Base-by-base conservation (phyloP, 1,284 basidiomycete genomes). In the Fomitopsis schrenkii region DNA sequence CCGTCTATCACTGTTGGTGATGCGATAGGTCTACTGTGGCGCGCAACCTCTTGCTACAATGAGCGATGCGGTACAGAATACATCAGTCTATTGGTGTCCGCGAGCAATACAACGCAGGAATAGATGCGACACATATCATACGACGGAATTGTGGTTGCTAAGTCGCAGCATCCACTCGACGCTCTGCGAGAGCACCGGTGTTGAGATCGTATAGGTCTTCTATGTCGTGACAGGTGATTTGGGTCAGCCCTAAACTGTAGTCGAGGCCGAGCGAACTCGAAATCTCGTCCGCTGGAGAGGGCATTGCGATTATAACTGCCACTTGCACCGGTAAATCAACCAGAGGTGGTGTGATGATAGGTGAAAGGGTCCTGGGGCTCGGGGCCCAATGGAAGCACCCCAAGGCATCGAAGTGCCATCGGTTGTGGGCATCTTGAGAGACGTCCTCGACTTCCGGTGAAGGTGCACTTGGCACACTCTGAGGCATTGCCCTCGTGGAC, bases 261-360 rank as follows among this genome's bases (percentile, higher is more conserved):
- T 62, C 61, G 9, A 56, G 46, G 17, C 26, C 15, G 2, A 6
- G 41, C 6, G 52, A 48, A 7, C 59, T n/a, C 19, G 52, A 48
- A 3, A 55, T 26, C 19, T 17, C 22, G 30, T 40, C 36, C 19
- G 8, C 3, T 17, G 57, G 61, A 2, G 54, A 26, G 12, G 71
- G 71, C 68, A 72, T 64, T 15, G 65, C 58, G 14, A 72, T 65
- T 1, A 67, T 64, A 14, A 71, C 58, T 10, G 64, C 63, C 10
- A 72, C 59, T 17, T 67, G 61, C 1, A 68, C 42, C 26, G 3
- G 59, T 14, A 26, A 45, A 12, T n/a, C 33, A 5, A 19, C 46
- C 48, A 28, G 22, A 22, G 45, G 45, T 14, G 10, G 48, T 38
- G 56, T 26, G 33, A 42, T 44, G 41, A 52, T 17, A 44, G 55